Evolutionary conservation across 441 rosid species (phyloP).

Genomic region (Cnidoscolus chayamansa): DNA sequence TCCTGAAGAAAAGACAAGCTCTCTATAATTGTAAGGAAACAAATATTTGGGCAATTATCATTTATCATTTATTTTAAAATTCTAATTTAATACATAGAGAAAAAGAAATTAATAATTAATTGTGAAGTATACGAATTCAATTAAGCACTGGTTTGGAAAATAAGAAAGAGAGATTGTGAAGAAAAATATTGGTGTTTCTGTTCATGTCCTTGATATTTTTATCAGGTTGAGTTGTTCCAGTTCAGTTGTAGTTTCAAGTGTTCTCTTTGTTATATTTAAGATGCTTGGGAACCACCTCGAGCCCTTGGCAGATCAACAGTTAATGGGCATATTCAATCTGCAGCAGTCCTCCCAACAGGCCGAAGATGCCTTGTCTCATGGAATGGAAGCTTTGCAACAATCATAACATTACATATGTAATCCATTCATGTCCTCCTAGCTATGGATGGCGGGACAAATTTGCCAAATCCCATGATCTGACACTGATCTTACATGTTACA

Average conservation of each 20-base stretch:
- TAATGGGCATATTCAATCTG: slow-evolving; percentile 87
- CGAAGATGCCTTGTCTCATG: slow-evolving; percentile 94
- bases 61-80: too few relatives aligned
- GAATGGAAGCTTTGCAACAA: slow-evolving; percentile 95
- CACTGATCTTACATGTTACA: background rate
- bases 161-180: too few relatives aligned
- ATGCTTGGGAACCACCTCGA: slow-evolving; percentile 81
- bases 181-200: too few relatives aligned
- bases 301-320: slow-evolving; percentile 84
- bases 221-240: background rate
- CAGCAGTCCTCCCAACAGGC: slow-evolving; percentile 94
- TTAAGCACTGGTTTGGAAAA: too few relatives aligned
- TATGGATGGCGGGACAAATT: background rate
- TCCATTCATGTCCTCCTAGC: background rate
- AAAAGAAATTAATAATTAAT: too few relatives aligned
- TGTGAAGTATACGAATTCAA: too few relatives aligned
- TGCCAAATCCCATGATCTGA: slow-evolving; percentile 1
- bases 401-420: slow-evolving; percentile 29
- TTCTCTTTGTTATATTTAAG: slow-evolving; percentile 30
- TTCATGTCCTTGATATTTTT: background rate
- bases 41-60: too few relatives aligned
- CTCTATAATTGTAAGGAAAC: too few relatives aligned
- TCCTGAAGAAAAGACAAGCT: too few relatives aligned
- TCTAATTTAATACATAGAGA: too few relatives aligned
- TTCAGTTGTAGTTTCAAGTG: background rate